Base-by-base conservation (phyloP, 108 stramenopile species). In the Fragilaria crotonensis region DNA sequence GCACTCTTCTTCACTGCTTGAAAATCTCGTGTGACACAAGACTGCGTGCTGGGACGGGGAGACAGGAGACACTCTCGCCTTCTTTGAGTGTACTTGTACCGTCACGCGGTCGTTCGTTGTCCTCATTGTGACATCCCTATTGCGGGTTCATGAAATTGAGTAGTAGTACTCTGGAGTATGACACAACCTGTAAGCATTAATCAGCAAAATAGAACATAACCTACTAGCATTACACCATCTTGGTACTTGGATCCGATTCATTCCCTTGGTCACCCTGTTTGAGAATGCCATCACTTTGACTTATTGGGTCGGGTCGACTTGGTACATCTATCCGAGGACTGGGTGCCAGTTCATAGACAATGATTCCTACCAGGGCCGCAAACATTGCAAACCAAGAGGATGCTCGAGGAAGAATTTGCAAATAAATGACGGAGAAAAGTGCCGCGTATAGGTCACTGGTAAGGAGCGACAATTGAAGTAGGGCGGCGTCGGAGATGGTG, bases 361-460 rank as follows among this genome's bases (percentile, higher is more conserved):
- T 33, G 3, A 90, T 76, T 28, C 91, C 91, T 14, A 51, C 52
- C 4, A 84, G 61, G 5, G 77, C 81, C 7, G 90, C 32, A 5
- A 47, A 30, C 36, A 94, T 63, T 0, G 88, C 84, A n/a, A 89
- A 51, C 20, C 80, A 83, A 66, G 87, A 94, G 47, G 79, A 64
- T 29, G 54, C 58, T 48, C 56, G 21, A 14, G 88, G 75, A 44
- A 71, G 57, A 45, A 77, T 64, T 5, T 71, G 71, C 45, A 82
- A 69, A 9, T 78, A 73, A 29, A 86, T 33, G 31, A 75, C 78
- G n/a, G 75, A 64, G 44, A 84, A 89, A 14, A 82, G 25, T 17
- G 89, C 80, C 14, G 85, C 78, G 68, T 83, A 94, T 21, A 74
- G 70, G 67, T 94, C 93, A 18, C 85, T 82, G 19, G 90, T 88